Evolutionary conservation across 1,284 basidiomycete species (phyloP), one percentile per base, ranked within the genome.

Genomic region (Leccinum cinnamomeum): DNA sequence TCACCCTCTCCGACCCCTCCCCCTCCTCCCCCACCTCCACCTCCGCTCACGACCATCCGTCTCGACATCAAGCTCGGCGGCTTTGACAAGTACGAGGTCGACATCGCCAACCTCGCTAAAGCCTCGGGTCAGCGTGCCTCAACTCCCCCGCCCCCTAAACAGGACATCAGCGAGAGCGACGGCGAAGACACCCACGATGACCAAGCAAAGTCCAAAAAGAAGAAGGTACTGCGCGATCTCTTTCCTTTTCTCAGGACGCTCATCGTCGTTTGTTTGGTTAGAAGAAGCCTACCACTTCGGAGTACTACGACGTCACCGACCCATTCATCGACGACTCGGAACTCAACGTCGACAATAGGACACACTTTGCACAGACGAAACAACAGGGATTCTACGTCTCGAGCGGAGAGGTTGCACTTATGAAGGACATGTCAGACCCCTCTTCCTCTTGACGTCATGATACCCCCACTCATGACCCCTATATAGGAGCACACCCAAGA

Each of bases 281-380:
- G 81, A 84, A 85, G 75, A 88, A 89, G 76, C 84, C 82, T 61
- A 77, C 79, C 4, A 79, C 79, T 0, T 76, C 84, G 23, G 89
- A 91, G 67, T 90, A 91, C 72, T 99, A 99, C 80, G 96, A 99
- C 77, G 82, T 90, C 18, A 81, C 84, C 1, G 97, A 99, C 77
- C 92, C 94, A 0, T 98, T 98, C 78, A 98, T 99, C 71, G 97
- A 99, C 80, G 97, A 99, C 77, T 94, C 94, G 0, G 96, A 99
- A 74, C 83, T 97, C 60, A 88, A 87, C 20, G 81, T 96, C 50
- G 95, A 98, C 77, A 90, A 96, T 72, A 89, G 95, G 2, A 94
- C 91, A 2, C 93, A 88, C 77, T 92, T 94, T 71, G 93, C 91
- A n/a, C 90, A 95, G 76, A 96, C 95, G 2, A 94, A 92, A 76